Percentiles rank a stretch among this genome's conserved stretches.
Conservation (phyloP, 1,139 yeast genomes). For the Yamadazyma membranifaciens region DNA sequence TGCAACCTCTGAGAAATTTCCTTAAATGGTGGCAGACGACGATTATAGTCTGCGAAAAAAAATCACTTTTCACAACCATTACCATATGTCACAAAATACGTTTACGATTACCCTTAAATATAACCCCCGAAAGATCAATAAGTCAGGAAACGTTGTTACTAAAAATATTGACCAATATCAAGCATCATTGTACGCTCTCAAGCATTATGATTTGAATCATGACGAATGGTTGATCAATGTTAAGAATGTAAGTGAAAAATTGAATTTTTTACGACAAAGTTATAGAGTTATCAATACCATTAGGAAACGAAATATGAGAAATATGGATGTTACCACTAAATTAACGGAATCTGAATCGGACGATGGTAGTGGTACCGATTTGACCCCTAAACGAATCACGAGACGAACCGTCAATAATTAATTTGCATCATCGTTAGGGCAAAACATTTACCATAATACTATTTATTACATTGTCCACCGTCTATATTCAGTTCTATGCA, state of each 20-base stretch:
- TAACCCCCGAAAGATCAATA: conserved; percentile 10
- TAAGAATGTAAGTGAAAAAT: conserved; percentile 25
- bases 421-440: no score
- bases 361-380: conserved; percentile 18
- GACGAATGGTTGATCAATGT: conserved; percentile 26
- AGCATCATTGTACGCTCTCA: conserved; percentile 8
- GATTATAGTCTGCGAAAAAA: conserved; percentile 5
- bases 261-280: conserved; percentile 30
- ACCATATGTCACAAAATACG: not conserved
- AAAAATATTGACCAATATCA: conserved; percentile 8
- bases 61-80: not conserved
- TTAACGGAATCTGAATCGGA: conserved; percentile 11
- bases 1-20: not conserved
- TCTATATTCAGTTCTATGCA: no score
- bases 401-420: not conserved
- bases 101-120: conserved; percentile 16
- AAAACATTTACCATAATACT: no score
- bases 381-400: conserved; percentile 9
- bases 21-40: not conserved
- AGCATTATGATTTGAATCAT: conserved; percentile 10
- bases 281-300: conserved; percentile 26
- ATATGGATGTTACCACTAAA: not conserved
- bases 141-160: not conserved
- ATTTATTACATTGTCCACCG: no score
- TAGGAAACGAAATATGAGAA: conserved; percentile 14